Percentiles rank a stretch among this genome's conserved stretches.
phyloP scores from a whole-genome alignment of 2,329 filamentous ascomycete genomes.

The Penicillium freii region DNA sequence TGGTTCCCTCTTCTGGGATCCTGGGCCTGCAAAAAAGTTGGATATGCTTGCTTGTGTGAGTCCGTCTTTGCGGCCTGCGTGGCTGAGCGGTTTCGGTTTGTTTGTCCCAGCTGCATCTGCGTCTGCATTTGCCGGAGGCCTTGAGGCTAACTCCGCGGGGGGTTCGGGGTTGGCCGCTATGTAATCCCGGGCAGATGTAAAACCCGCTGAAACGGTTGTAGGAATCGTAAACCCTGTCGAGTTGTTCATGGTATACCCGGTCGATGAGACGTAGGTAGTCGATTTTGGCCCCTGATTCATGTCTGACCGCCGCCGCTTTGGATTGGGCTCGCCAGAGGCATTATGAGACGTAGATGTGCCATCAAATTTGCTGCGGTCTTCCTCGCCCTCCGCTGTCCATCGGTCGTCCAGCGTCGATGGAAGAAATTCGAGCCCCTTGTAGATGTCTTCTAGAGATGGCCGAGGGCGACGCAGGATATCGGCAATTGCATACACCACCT shows the following conservation, averaged over 20 bases:
- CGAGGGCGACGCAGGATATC: conserved; percentile 66
- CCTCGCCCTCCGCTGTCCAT: conserved; percentile 65
- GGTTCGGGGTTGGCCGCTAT: conserved; percentile 36
- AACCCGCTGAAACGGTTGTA: conserved; percentile 52
- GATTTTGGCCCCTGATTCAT: conserved; percentile 21
- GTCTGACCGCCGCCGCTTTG: conserved; percentile 32
- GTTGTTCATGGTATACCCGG: conserved; percentile 63
- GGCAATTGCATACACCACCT: conserved; percentile 64
- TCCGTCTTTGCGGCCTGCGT: conserved; percentile 37
- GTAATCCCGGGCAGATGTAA: conserved; percentile 62
- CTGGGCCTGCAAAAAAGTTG: conserved; percentile 48
- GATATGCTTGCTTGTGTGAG: conserved; percentile 54
- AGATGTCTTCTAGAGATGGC: conserved; percentile 57
- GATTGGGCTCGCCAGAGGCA: conserved; percentile 22
- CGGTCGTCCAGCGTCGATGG: conserved; percentile 62
- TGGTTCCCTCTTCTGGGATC: conserved; percentile 18
- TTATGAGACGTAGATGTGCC: conserved; percentile 18
- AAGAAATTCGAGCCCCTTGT: conserved; percentile 42
- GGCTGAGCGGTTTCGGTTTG: conserved; percentile 29
- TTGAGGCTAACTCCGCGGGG: conserved; percentile 19
- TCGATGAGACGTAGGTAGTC: conserved; percentile 38
- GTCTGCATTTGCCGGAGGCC: conserved; percentile 15
- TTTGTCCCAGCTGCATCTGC: conserved; percentile 18
- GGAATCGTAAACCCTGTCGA: conserved; percentile 38
- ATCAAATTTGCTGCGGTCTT: conserved; percentile 41